A percentile compares a stretch with the other conserved stretches of the same genome.
phyloP scores from a whole-genome alignment of 495 filamentous ascomycete species.

The Neurospora sp. region DNA sequence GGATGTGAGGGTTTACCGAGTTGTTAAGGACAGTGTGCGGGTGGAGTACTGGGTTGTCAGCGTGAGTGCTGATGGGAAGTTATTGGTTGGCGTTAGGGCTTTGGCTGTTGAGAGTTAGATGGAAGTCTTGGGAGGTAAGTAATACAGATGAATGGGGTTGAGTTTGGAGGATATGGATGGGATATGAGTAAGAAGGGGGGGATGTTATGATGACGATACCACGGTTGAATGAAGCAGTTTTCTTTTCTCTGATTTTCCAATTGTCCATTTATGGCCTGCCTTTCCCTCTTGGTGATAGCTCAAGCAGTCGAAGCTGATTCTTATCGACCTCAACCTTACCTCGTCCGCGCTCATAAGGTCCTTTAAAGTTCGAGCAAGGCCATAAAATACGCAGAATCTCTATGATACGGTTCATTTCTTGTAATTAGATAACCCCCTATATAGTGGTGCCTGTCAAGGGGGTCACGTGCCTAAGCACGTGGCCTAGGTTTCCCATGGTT shows the following conservation, averaged over 20 bases:
- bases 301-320: not conserved
- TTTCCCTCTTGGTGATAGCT: not conserved
- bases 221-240: not conserved
- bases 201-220: not conserved
- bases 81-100: conserved; percentile 65
- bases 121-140: not conserved
- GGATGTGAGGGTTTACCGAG: conserved; percentile 63
- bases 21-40: conserved; percentile 48
- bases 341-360: not conserved
- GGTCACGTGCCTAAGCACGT: too few relatives aligned
- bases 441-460: too few relatives aligned
- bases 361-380: not conserved
- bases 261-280: not conserved
- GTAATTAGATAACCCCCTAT: too few relatives aligned
- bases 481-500: too few relatives aligned
- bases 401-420: too few relatives aligned
- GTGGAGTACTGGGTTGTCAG: conserved; percentile 70
- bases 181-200: not conserved
- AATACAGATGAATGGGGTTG: not conserved
- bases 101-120: conserved; percentile 59
- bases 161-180: not conserved
- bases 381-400: not conserved
- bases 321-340: not conserved
- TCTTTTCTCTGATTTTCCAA: not conserved
- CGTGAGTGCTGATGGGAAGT: conserved; percentile 36